Conservation (phyloP, 495 filamentous ascomycete genomes). For the Ascobolus immersus region DNA sequence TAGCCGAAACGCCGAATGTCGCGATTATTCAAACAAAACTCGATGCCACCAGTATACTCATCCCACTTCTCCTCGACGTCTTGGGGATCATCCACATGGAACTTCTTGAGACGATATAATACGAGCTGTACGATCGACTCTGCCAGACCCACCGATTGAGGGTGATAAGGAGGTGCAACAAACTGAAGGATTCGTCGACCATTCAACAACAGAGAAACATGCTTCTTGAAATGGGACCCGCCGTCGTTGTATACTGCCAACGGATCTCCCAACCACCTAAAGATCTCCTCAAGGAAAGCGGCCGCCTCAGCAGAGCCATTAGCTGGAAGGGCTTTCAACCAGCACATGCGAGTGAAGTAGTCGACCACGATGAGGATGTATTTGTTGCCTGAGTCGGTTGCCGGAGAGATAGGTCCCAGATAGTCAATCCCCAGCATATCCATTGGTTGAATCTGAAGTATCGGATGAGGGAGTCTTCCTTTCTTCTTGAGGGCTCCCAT, state of each 20-base stretch:
- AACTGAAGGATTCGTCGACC: background rate
- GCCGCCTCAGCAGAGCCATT: too few species aligned
- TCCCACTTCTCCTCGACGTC: background rate
- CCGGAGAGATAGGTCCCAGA: constrained; percentile 1
- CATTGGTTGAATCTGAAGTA: background rate
- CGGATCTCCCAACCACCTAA: background rate
- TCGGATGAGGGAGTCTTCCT: background rate
- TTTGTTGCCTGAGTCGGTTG: background rate
- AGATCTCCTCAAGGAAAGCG: too few species aligned
- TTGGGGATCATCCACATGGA: background rate
- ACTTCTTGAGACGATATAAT: background rate
- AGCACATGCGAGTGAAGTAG: constrained; percentile 1
- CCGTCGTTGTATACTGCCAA: constrained; percentile 1
- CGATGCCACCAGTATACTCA: background rate
- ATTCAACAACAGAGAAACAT: background rate
- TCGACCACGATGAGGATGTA: constrained; percentile 2
- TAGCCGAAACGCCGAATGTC: background rate
- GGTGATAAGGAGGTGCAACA: background rate
- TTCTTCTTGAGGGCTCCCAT: background rate
- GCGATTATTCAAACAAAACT: background rate
- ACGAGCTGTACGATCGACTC: constrained; percentile 3
- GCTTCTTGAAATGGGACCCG: constrained; percentile 1
- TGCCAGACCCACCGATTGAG: background rate
- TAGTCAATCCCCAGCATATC: constrained; percentile 2
- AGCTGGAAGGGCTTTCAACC: background rate